Evolutionary conservation across 257 asterid genomes (phyloP).

Genomic region (Nemophila menziesii): DNA sequence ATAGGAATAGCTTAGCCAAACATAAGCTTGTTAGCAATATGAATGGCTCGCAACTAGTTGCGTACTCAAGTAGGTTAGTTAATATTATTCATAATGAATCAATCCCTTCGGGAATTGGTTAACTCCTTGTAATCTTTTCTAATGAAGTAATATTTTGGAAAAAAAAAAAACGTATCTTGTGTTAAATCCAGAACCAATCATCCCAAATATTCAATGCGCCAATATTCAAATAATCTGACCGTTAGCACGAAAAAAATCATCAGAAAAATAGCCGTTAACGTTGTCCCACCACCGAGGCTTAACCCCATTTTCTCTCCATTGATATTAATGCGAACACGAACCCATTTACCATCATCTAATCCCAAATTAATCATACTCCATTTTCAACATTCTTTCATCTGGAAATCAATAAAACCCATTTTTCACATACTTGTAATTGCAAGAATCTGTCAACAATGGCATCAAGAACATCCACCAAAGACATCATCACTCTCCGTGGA

Average conservation of each 20-base stretch:
- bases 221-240: neutral
- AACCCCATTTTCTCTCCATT: neutral
- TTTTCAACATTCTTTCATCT: neutral
- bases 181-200: neutral
- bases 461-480: slow-evolving; percentile 64
- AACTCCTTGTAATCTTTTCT: too few species aligned
- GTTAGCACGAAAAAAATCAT: neutral
- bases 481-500: slow-evolving; percentile 86
- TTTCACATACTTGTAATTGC: neutral
- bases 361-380: neutral
- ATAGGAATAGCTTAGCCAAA: too few species aligned
- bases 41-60: too few species aligned
- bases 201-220: neutral
- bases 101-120: too few species aligned
- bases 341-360: neutral
- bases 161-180: too few species aligned
- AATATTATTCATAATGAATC: too few species aligned
- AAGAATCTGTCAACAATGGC: slow-evolving; percentile 30
- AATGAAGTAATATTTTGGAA: too few species aligned
- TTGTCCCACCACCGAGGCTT: neutral
- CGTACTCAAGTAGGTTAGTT: too few species aligned
- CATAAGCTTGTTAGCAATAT: too few species aligned
- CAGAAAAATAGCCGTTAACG: neutral
- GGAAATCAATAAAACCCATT: neutral
- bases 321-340: neutral